Evolutionary conservation across 257 asterid genomes (phyloP).

Genomic region (Fraxinus excelsior): DNA sequence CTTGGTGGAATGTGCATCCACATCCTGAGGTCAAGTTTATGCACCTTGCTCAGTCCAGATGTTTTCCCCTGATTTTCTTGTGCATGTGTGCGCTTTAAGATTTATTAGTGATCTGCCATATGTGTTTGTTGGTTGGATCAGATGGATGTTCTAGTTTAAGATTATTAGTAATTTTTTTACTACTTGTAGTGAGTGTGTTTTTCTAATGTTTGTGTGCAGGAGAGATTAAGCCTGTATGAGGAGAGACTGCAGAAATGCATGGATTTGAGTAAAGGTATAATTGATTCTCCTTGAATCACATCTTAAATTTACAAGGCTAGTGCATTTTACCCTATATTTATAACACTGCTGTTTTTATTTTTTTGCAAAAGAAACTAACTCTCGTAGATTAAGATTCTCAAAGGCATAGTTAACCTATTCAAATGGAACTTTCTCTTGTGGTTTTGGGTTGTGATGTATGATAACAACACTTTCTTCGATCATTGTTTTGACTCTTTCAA

Average conservation of each 20-base stretch:
- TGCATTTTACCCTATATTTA: not conserved
- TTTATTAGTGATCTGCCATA: not conserved
- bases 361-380: constrained; percentile 3
- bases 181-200: not conserved
- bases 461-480: constrained; percentile 1
- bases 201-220: constrained; percentile 46
- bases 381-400: not conserved
- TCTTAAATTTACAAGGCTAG: not conserved
- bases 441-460: not conserved
- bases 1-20: not conserved
- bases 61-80: not conserved
- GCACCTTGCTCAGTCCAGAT: not conserved
- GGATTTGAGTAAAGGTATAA: constrained; percentile 72
- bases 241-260: constrained; percentile 72
- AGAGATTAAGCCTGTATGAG: constrained; percentile 75
- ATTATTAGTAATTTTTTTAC: constrained; percentile 18
- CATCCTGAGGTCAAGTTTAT: not conserved
- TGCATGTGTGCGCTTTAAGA: not conserved
- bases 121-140: constrained; percentile 12
- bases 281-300: constrained; percentile 17
- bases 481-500: constrained; percentile 8
- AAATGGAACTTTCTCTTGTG: constrained; percentile 1
- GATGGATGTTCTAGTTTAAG: constrained; percentile 1
- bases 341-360: not conserved
- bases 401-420: constrained; percentile 18